These are phyloP conservation scores for Creolimax fragrantissima DNA, from an alignment of 78 protist species.

Conservation along the genomic window DNA sequence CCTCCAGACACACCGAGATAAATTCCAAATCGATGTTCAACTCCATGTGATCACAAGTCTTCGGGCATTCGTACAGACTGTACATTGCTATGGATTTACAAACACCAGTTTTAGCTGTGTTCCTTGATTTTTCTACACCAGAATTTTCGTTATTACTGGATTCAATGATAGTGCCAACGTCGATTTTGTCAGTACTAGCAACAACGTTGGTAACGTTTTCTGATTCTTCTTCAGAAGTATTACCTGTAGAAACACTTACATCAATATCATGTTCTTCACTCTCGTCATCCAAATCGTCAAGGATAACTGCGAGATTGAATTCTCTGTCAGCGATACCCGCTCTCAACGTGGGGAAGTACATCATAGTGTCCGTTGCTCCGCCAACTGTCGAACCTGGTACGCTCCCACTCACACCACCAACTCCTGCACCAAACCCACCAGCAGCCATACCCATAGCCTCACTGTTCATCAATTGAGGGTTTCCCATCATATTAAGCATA, in stretches of 20 bases:
- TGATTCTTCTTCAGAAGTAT: too few relatives aligned
- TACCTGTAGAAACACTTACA: too few relatives aligned
- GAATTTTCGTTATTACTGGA: too few relatives aligned
- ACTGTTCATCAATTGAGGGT: too few relatives aligned
- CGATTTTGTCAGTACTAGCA: too few relatives aligned
- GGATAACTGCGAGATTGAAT: not conserved
- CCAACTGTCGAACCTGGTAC: not conserved
- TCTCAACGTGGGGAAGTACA: not conserved
- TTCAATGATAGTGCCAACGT: too few relatives aligned
- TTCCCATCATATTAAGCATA: not conserved
- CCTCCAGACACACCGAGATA: not conserved
- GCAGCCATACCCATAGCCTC: not conserved
- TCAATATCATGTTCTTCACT: not conserved
- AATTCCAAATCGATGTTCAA: not conserved
- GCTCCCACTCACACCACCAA: not conserved
- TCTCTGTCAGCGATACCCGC: not conserved
- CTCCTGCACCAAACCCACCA: not conserved
- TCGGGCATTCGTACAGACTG: too few relatives aligned
- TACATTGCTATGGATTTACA: too few relatives aligned
- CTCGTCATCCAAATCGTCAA: not conserved
- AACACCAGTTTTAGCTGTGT: too few relatives aligned
- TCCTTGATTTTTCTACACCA: too few relatives aligned
- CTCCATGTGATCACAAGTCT: not conserved
- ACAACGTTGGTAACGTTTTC: too few relatives aligned
- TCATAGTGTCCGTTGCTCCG: not conserved